Evolutionary conservation across 805 yeast genomes (phyloP), one percentile per base, ranked within the genome.

Genomic region (Schwanniomyces vanrijiae): DNA sequence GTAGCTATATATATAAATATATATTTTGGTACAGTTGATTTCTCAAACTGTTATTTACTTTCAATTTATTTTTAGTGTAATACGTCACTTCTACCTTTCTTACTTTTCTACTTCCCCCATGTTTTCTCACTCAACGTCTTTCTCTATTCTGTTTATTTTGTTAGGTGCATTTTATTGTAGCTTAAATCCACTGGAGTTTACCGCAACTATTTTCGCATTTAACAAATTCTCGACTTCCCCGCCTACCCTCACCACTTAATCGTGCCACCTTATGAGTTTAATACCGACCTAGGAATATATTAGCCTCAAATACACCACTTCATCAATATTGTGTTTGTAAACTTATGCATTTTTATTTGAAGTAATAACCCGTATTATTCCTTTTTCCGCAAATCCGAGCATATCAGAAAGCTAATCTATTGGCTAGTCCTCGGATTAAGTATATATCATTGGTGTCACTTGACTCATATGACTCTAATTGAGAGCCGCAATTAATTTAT

Each of bases 361-460:
- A 7, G 16, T 16, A 14, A 8, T 31, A 31, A 31, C 35, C 35
- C 35, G 35, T 31, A 31, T 16, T 31, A 31, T 31, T 31, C 35
- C 35, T 14, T 31, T 26, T 31, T 37, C 39, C 39, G 39, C 39
- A 20, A 14, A 37, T 19, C 39, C 39, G 39, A 37, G 25, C 25
- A 37, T 25, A 21, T 38, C 21, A 38, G 20, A 38, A 14, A 38
- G 1, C 8, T 37, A 18, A 11, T 22, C 11, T 18, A 22, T 22
- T 38, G 41, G 41, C 24, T 16, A n/a, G 6, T 38, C 41, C 41
- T 38, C 41, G 29, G 29, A 24, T 16, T 38, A 19, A 38, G 20
- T 21, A 24, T 22, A n/a, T 22, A 14, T 38, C 29, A 22, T 14
- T 5, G 29, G 8, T 16, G 24, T 22, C 24, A 24, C 41, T 38